Conservation (phyloP, 2,329 filamentous ascomycete genomes). For the Byssoonygena ceratinophila region DNA sequence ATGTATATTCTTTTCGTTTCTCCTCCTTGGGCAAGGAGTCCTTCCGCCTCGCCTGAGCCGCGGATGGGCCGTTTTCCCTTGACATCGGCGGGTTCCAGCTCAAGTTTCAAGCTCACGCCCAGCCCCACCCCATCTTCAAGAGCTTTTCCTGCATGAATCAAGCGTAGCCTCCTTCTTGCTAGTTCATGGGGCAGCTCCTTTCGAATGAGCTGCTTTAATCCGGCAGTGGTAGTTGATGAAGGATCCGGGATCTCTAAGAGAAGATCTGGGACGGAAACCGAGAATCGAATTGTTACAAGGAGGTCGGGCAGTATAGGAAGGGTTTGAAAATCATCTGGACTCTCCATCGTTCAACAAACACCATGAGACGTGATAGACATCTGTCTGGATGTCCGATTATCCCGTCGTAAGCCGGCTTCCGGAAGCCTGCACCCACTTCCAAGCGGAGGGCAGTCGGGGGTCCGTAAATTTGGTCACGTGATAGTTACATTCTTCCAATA, state of each 20-base stretch:
- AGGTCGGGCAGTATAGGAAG: constrained; percentile 33
- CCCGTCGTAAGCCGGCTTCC: too few relatives aligned
- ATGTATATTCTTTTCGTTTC: constrained; percentile 59
- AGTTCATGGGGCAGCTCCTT: constrained; percentile 52
- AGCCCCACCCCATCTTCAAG: constrained; percentile 64
- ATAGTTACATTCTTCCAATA: background rate
- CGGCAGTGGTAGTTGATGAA: constrained; percentile 58
- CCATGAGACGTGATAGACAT: background rate
- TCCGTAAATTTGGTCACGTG: too few relatives aligned
- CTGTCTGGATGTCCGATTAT: background rate
- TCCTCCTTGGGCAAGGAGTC: constrained; percentile 19
- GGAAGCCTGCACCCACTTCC: too few relatives aligned
- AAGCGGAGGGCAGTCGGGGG: too few relatives aligned
- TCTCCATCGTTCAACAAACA: constrained; percentile 10
- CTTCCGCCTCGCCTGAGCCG: background rate
- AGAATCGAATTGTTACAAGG: constrained; percentile 82
- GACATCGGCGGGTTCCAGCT: constrained; percentile 27
- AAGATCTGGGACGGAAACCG: constrained; percentile 71
- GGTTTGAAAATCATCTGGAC: constrained; percentile 18
- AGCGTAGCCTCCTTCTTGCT: constrained; percentile 61
- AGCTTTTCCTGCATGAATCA: constrained; percentile 83
- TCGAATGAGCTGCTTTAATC: constrained; percentile 75
- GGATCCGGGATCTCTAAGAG: constrained; percentile 64
- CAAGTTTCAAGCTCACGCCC: constrained; percentile 46
- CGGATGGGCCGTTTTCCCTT: constrained; percentile 55